Base-by-base conservation (phyloP, 2,329 filamentous ascomycete species). In the Penicillium corylophilum region DNA sequence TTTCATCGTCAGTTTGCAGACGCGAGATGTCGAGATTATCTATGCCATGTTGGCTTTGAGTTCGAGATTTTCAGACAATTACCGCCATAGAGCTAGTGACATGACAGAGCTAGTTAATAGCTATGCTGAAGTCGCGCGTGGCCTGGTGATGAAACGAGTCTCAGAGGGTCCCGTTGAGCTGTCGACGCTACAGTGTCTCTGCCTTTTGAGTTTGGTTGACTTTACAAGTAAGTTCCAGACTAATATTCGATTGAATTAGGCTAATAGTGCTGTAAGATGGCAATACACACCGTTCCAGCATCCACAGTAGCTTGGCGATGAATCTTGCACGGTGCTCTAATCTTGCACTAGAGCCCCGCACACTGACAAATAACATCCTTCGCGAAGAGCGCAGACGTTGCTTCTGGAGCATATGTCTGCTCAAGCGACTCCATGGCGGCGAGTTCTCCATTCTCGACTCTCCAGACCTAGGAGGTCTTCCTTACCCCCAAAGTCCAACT, bases 321-420 rank as follows among this genome's bases (percentile, higher is more conserved):
- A 74, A 75, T 40, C 57, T 79, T 13, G 74, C 74, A 9, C 71
- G 75, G 44, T 76, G 72, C 54, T 73, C 76, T 5, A 74, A 74
- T 40, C 63, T 79, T 5, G 70, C 70, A n/a, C 65, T 67, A 4
- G 75, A 77, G 54, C 49, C 63, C 4, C 57, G 62, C 23, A 38
- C 54, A 3, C 35, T 48, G 8, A 55, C 59, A 12, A 60, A 53
- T 22, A 51, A 51, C 3, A 47, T 61, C 12, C 43, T 54, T 10
- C 66, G 62, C 5, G 69, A 71, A 55, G 69, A 71, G 46, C 67
- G 69, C 18, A 59, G 68, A 22, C 63, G 70, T 16, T 78, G 75
- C 54, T 71, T 75, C 4, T 73, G 70, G 64, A 76, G 72, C 42
- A 75, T 77, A 42, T 69, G 70, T 45, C 65, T 76, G 9, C 62